Percentiles rank a stretch among this genome's conserved stretches.
phyloP scores from a whole-genome alignment of 306 rosid species.

The Cicer chorassanicum region DNA sequence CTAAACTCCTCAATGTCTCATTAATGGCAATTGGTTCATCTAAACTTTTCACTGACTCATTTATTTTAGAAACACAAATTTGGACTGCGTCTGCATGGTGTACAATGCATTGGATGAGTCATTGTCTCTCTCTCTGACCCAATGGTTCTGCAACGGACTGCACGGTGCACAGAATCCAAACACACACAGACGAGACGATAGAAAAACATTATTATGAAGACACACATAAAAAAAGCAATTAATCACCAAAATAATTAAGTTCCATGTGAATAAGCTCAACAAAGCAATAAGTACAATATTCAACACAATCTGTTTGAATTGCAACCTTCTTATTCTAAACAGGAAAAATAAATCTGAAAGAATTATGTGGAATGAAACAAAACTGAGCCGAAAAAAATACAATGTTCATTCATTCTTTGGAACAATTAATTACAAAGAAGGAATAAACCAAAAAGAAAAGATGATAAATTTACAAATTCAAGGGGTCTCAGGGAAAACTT shows the following conservation, averaged over 20 bases:
- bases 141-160: too few species aligned
- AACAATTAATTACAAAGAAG: conserved; percentile 43
- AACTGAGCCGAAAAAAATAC: not conserved
- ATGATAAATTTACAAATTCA: conserved; percentile 43
- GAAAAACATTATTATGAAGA: not conserved
- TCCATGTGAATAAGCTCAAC: conserved; percentile 33
- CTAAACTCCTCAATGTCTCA: too few species aligned
- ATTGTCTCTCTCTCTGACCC: too few species aligned
- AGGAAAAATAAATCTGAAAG: conserved; percentile 19
- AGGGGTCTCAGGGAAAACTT: conserved; percentile 61
- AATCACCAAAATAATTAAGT: conserved; percentile 2
- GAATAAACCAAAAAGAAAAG: conserved; percentile 16
- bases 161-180: too few species aligned
- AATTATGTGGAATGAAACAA: conserved; percentile 37
- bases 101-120: too few species aligned
- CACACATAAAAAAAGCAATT: not conserved
- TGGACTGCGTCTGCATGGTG: too few species aligned
- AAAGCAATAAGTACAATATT: not conserved
- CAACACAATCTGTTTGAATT: conserved; percentile 14
- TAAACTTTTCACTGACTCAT: too few species aligned
- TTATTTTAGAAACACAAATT: too few species aligned
- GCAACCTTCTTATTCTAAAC: not conserved
- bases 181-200: too few species aligned
- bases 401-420: conserved; percentile 28
- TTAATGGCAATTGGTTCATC: too few species aligned